Conservation (phyloP, 2,329 filamentous ascomycete genomes). For the Rhexocercosporidium sp. region DNA sequence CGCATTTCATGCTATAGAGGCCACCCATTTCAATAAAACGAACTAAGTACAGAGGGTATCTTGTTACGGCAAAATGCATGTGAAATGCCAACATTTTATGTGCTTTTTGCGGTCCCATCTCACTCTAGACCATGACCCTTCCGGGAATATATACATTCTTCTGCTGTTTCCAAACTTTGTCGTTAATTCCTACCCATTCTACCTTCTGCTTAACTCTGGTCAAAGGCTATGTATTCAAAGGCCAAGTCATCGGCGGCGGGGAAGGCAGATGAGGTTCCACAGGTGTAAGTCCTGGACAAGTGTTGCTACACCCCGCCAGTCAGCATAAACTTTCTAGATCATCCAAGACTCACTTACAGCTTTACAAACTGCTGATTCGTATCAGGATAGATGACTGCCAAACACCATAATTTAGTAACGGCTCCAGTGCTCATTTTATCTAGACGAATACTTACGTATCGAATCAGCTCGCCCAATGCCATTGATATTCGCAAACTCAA, state of each 20-base stretch:
- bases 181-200: too few relatives aligned
- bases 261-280: constrained; percentile 1
- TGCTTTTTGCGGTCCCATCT: background rate
- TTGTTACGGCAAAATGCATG: background rate
- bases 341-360: background rate
- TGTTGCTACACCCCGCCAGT: background rate
- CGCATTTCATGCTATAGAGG: background rate
- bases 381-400: constrained; percentile 4
- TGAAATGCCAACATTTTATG: background rate
- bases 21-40: background rate
- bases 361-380: constrained; percentile 11
- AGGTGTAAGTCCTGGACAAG: background rate
- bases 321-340: background rate
- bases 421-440: background rate
- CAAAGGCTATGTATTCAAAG: background rate
- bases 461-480: constrained; percentile 9
- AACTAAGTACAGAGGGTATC: background rate
- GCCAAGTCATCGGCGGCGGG: constrained; percentile 4
- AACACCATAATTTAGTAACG: background rate
- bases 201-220: background rate
- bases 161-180: too few relatives aligned
- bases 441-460: background rate
- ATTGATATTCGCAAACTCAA: constrained; percentile 13
- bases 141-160: too few relatives aligned
- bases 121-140: background rate